Conservation (phyloP, 192 early-diverging fungal genomes). For the Funneliformis mosseae region DNA sequence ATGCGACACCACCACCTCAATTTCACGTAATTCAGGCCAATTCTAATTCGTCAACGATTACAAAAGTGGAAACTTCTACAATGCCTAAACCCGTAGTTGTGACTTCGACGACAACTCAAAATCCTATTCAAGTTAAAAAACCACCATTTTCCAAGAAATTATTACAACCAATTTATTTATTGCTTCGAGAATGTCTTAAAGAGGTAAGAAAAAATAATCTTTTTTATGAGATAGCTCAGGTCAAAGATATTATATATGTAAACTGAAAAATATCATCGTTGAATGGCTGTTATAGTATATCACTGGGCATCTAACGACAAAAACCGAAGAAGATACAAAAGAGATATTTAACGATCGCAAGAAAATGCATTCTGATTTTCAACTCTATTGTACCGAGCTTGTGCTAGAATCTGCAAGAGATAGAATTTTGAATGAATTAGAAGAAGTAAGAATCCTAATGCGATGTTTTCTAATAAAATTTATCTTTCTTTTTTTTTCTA, state of each 20-base stretch:
- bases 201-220: conserved; percentile 29
- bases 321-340: conserved; percentile 48
- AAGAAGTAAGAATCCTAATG: conserved; percentile 34
- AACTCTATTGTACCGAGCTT: conserved; percentile 48
- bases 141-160: conserved; percentile 28
- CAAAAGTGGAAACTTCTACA: not conserved
- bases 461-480: conserved; percentile 23
- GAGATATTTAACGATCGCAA: conserved; percentile 45
- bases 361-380: conserved; percentile 44
- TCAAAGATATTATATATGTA: not conserved
- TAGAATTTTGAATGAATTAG: conserved; percentile 43
- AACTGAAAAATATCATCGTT: conserved; percentile 22
- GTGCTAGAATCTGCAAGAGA: conserved; percentile 46
- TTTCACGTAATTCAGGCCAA: not conserved
- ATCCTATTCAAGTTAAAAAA: conserved; percentile 25
- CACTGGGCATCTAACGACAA: conserved; percentile 44
- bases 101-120: not conserved
- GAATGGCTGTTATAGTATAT: conserved; percentile 43
- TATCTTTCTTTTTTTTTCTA: conserved; percentile 30
- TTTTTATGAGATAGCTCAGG: not conserved
- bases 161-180: conserved; percentile 42
- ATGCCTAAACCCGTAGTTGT: not conserved
- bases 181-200: conserved; percentile 43
- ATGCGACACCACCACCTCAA: not conserved
- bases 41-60: not conserved